A percentile compares a stretch with the other conserved stretches of the same genome.
phyloP scores from a whole-genome alignment of 805 yeast species.

The Pichia paraexigua region DNA sequence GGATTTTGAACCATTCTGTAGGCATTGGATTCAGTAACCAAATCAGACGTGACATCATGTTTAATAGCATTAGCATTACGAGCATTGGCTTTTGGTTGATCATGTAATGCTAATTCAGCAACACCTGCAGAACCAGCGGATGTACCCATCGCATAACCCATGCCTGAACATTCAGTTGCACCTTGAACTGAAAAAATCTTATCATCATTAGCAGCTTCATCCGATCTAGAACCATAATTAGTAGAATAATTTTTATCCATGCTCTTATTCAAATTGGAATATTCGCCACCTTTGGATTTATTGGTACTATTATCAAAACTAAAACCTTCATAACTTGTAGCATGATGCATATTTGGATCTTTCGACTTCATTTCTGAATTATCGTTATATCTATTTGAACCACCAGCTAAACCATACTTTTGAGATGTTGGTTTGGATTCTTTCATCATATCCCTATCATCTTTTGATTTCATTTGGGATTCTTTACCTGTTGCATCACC shows the following conservation, averaged over 20 bases:
- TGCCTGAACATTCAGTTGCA: background rate
- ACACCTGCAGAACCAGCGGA: background rate
- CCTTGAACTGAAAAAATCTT: background rate
- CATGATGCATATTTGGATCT: background rate
- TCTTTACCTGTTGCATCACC: background rate
- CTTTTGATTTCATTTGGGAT: no score
- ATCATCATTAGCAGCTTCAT: background rate
- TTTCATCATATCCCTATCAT: background rate
- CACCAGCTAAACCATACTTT: constrained; percentile 1
- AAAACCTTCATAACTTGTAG: background rate
- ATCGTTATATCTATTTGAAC: background rate
- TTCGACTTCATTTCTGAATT: background rate
- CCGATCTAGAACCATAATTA: background rate
- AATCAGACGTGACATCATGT: background rate
- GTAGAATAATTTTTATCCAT: no score
- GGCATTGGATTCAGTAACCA: constrained; percentile 4
- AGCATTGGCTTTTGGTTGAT: background rate
- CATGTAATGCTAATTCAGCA: background rate
- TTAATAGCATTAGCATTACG: background rate
- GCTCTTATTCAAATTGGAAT: background rate
- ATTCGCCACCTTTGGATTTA: background rate
- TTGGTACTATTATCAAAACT: no score
- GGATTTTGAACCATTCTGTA: constrained; percentile 9
- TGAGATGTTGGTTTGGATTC: background rate
- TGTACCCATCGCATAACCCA: background rate